Percentiles rank a stretch among this genome's conserved stretches.
Evolutionary conservation across 2,329 filamentous ascomycete genomes (phyloP).

Genomic region (Colletotrichum sp.): DNA sequence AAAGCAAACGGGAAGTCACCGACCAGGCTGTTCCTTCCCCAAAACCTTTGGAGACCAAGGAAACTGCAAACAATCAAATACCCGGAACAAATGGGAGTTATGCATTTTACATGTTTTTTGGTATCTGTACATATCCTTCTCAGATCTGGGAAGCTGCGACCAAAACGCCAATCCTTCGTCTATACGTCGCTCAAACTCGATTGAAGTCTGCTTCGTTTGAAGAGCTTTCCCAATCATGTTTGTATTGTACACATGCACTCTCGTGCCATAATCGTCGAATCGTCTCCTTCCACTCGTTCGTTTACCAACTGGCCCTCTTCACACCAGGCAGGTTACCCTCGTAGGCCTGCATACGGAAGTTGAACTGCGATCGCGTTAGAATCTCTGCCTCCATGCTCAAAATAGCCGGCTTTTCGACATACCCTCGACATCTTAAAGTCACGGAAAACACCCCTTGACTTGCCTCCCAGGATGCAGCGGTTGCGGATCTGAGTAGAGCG

Average conservation of each 20-base stretch:
- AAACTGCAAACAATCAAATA: not conserved
- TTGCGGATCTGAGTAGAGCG: slow-evolving; percentile 93
- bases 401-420: slow-evolving; percentile 42
- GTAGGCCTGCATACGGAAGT: slow-evolving; percentile 90
- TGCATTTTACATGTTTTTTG: slow-evolving; percentile 3
- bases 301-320: slow-evolving; percentile 94
- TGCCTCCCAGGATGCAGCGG: slow-evolving; percentile 90
- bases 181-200: not conserved
- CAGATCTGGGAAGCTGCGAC: not conserved
- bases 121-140: not conserved
- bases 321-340: slow-evolving; percentile 88
- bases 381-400: not conserved
- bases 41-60: not conserved
- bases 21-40: rapidly evolving
- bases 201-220: not conserved
- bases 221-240: not conserved
- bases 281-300: not conserved
- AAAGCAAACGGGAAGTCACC: not conserved
- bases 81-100: not conserved
- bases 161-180: not conserved
- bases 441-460: slow-evolving; percentile 84
- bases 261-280: not conserved
- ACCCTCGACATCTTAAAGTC: slow-evolving; percentile 94
- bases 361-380: slow-evolving; percentile 64
- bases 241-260: not conserved